Base-by-base conservation (phyloP, 129 eudicot genomes). In the Centaurea solstitialis region DNA sequence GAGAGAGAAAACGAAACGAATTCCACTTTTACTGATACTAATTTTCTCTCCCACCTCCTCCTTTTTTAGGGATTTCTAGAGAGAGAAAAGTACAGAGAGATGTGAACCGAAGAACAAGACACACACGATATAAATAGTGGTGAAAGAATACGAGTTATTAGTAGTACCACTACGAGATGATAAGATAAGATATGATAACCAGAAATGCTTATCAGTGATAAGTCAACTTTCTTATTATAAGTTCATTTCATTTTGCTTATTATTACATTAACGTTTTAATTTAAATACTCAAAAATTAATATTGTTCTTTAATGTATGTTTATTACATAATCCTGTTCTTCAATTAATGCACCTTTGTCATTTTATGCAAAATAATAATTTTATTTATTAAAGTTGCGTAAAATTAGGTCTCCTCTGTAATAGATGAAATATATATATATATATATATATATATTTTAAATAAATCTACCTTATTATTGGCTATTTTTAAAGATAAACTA, bases 101-200 rank as follows among this genome's bases (percentile, higher is more conserved):
- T 78, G 75, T 78, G 81, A 78, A 78, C 30, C 50, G 68, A 53
- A 68, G 74, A 68, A 78, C 45, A 40, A 61, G 82, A 79, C 71
- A 74, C 71, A 74, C 66, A 79, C 71, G 77, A 72, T 70, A 78
- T 47, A 71, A 70, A 61, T 79, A 79, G 41, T 79, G 77, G 77
- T 33, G 82, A 79, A 79, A 33, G 23, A 73, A 73, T 73, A 79
- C 77, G 83, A 79, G 83, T 53, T 26, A 26, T 26, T 9, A 77
- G n/a, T n/a, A n/a, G n/a, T n/a, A n/a, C n/a, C n/a, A n/a, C n/a
- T 71, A 74, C 83, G 83, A 79, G 83, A 79, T 79, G 83, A 79
- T 79, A 70, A 15, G 77, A 62, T 24, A 43, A 69, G 11, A 38
- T 9, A 4, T 57, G 83, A 79, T 79, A 79, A 70, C 77, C 12